Evolutionary conservation across 139 green algal species (phyloP).

Genomic region (Chlamydomonas eustigma): DNA sequence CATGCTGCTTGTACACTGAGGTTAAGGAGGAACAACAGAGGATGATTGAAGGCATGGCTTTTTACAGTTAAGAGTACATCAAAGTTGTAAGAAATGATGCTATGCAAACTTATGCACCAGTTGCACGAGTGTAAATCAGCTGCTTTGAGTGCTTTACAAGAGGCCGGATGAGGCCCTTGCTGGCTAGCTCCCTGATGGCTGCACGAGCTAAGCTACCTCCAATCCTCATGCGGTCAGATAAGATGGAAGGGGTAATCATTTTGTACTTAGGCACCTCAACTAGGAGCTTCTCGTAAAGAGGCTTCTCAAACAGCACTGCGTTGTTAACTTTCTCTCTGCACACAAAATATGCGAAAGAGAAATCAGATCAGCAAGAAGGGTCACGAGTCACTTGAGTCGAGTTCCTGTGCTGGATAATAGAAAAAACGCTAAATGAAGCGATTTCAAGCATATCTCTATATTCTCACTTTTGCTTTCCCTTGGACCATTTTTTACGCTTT

Average conservation of each 20-base stretch:
- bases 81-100: slow-evolving; percentile 6
- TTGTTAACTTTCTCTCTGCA: slow-evolving; percentile 99
- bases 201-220: slow-evolving; percentile 86
- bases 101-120: slow-evolving; percentile 34
- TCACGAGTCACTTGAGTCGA: no score
- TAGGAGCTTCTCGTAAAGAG: slow-evolving; percentile 95
- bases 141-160: slow-evolving; percentile 78
- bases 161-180: slow-evolving; percentile 83
- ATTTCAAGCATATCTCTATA: neutral
- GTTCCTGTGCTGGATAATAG: no score
- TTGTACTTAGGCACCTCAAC: slow-evolving; percentile 99
- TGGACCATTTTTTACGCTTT: slow-evolving; percentile 91
- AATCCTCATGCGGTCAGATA: slow-evolving; percentile 55
- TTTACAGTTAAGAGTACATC: no score
- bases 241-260: slow-evolving; percentile 86
- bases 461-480: slow-evolving; percentile 91
- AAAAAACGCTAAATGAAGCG: no score
- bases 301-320: slow-evolving; percentile 95
- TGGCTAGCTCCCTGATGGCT: slow-evolving; percentile 81
- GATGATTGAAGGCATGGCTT: no score
- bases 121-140: slow-evolving; percentile 92
- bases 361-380: neutral
- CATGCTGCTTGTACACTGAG: no score
- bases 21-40: no score
- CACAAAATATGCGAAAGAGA: slow-evolving; percentile 15